phyloP scores from a whole-genome alignment of 179 eudicot species.

The Silene vulgaris region DNA sequence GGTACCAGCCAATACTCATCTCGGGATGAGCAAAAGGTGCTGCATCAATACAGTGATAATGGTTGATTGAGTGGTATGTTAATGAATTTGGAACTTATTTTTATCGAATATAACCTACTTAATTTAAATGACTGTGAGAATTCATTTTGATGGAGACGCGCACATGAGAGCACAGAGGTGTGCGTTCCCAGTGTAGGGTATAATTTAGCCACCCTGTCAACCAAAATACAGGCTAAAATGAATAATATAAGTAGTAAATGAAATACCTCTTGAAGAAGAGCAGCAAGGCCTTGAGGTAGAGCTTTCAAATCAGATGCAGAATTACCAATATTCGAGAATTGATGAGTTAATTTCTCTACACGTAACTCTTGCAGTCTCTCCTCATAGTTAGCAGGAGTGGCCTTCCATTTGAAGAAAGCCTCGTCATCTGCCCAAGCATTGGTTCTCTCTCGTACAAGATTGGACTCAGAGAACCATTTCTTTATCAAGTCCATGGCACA shows the following conservation, averaged over 20 bases:
- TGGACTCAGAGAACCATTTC: slow-evolving; percentile 70
- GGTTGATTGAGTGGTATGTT: too few species aligned
- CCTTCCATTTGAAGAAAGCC: slow-evolving; percentile 71
- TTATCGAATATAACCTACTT: too few species aligned
- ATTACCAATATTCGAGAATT: slow-evolving; percentile 52
- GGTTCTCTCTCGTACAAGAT: slow-evolving; percentile 29
- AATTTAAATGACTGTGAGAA: too few species aligned
- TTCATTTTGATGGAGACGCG: too few species aligned
- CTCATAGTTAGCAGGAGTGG: slow-evolving; percentile 49
- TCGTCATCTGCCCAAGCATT: slow-evolving; percentile 72
- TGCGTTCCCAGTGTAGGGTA: too few species aligned
- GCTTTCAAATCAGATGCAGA: slow-evolving; percentile 65
- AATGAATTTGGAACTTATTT: too few species aligned
- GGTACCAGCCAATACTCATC: too few species aligned
- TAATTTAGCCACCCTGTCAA: too few species aligned
- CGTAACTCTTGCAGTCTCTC: slow-evolving; percentile 63
- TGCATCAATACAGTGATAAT: too few species aligned
- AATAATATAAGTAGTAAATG: neutral
- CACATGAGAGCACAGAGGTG: too few species aligned
- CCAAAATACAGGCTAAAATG: neutral
- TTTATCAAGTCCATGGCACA: slow-evolving; percentile 60
- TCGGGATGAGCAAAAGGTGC: too few species aligned
- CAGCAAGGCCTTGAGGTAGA: slow-evolving; percentile 76
- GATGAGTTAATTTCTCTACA: slow-evolving; percentile 55
- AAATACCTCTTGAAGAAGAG: slow-evolving; percentile 70